Evolutionary conservation across 2,329 filamentous ascomycete species (phyloP), one percentile per base, ranked within the genome.

Genomic region (Fragosphaeria purpurea): DNA sequence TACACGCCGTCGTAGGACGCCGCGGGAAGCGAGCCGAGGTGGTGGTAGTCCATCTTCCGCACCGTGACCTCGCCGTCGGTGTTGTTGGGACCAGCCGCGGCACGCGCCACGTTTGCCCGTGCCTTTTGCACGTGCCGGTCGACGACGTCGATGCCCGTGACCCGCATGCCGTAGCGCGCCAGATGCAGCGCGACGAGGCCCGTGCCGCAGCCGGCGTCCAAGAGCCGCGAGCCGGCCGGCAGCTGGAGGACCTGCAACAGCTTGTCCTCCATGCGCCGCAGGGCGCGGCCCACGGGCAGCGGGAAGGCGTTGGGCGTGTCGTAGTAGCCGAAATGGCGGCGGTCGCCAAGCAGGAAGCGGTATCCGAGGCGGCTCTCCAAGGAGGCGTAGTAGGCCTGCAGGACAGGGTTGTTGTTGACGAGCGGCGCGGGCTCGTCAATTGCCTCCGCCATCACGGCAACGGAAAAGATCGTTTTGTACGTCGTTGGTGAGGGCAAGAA

Each of bases 181-280:
- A 79, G 65, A 58, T 66, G 65, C 5, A 74, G 61, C 2, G 75
- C 74, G 11, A 78, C 74, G 53, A 72, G 65, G 11, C 69, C 75
- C 1, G 68, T 65, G 1, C 75, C 75, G 54, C 71, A 74, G 11
- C 75, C 74, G 1, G 74, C 74, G 55, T 79, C 75, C 6, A 79
- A 63, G 1, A 77, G 67, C n/a, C 60, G 60, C 0, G 71, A 61
- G 10, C 71, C 71, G 4, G 58, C 45, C 7, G 64, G 59, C 1
- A 74, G 61, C 11, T 57, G 56, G 8, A 77, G 57, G 2, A 59
- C 61, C 13, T 61, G 59, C 50, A 65, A 63, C 10, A 79, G 60
- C 53, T 71, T 68, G 44, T 74, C 69, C 56, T 79, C 74, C 75
- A 78, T 78, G 11, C 57, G 60, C 33, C 71, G 65, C 44, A 75